Evolutionary conservation across 805 yeast species (phyloP).

Genomic region (Lachancea nothofagi): DNA sequence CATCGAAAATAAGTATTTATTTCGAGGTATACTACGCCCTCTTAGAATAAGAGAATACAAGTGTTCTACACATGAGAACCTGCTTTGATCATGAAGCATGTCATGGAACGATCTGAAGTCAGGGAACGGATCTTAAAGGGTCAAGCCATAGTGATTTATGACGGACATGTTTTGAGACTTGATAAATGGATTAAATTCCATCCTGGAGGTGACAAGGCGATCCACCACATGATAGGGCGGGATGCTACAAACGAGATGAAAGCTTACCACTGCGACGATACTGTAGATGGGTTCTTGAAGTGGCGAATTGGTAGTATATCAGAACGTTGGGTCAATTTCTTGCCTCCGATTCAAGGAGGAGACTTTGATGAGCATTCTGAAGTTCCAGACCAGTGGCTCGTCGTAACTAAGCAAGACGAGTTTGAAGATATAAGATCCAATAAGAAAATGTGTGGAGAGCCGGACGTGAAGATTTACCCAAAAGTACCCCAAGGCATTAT

Average conservation of each 20-base stretch:
- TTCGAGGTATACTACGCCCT: too few relatives aligned
- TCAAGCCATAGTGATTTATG: slow-evolving; percentile 61
- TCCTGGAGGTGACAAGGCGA: slow-evolving; percentile 88
- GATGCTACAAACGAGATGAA: slow-evolving; percentile 91
- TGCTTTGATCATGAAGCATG: slow-evolving; percentile 9
- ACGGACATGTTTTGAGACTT: slow-evolving; percentile 54
- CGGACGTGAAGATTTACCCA: slow-evolving; percentile 42
- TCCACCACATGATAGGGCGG: slow-evolving; percentile 77
- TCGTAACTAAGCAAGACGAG: slow-evolving; percentile 4
- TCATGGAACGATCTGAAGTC: slow-evolving; percentile 42
- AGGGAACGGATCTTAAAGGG: slow-evolving; percentile 61
- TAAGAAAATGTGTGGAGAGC: slow-evolving; percentile 36
- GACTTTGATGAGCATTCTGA: slow-evolving; percentile 32
- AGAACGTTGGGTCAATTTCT: slow-evolving; percentile 61
- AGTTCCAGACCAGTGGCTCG: slow-evolving; percentile 8
- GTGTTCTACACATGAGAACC: too few relatives aligned
- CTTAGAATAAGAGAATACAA: too few relatives aligned
- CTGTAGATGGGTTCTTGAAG: slow-evolving; percentile 44
- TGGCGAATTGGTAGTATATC: slow-evolving; percentile 65
- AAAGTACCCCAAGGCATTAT: slow-evolving; percentile 46
- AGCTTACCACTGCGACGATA: slow-evolving; percentile 67
- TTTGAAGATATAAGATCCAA: slow-evolving; percentile 4
- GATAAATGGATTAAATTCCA: slow-evolving; percentile 68
- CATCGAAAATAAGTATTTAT: too few relatives aligned
- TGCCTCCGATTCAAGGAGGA: slow-evolving; percentile 91